Evolutionary conservation across 257 asterid species (phyloP).

Genomic region (Petunia secreta): DNA sequence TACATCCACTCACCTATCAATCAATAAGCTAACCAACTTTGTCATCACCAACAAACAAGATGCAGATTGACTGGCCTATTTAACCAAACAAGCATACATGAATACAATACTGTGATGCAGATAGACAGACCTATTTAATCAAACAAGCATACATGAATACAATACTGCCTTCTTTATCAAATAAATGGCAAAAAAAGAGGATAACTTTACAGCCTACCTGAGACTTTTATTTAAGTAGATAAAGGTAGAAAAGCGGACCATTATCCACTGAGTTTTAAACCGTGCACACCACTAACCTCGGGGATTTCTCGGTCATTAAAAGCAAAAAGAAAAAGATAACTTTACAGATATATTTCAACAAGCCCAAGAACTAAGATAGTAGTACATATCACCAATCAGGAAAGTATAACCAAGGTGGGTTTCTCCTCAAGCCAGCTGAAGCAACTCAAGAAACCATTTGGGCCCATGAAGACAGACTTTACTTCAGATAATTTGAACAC

Average conservation of each 20-base stretch:
- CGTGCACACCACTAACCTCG: too few relatives aligned
- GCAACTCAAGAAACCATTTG: not conserved
- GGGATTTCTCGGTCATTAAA: too few relatives aligned
- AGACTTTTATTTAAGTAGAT: too few relatives aligned
- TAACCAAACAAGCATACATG: not conserved
- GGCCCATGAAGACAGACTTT: not conserved
- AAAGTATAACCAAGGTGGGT: not conserved
- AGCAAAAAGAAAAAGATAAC: not conserved
- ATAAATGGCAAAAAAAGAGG: not conserved
- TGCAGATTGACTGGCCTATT: too few relatives aligned
- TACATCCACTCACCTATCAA: not conserved
- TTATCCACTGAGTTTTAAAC: too few relatives aligned
- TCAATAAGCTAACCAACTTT: not conserved
- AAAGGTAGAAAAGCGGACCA: too few relatives aligned
- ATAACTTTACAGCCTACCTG: not conserved
- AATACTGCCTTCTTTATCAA: too few relatives aligned
- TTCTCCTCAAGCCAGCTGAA: not conserved
- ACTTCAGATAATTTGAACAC: not conserved
- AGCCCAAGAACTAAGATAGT: not conserved
- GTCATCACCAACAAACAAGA: slow-evolving; percentile 15
- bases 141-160: too few relatives aligned
- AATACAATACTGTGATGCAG: not conserved
- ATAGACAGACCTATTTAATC: not conserved
- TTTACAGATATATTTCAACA: not conserved
- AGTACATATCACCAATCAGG: not conserved